Percentiles rank a stretch among this genome's conserved stretches.
Evolutionary conservation across 345 rosid genomes (phyloP).

Genomic region (Angophora floribunda): DNA sequence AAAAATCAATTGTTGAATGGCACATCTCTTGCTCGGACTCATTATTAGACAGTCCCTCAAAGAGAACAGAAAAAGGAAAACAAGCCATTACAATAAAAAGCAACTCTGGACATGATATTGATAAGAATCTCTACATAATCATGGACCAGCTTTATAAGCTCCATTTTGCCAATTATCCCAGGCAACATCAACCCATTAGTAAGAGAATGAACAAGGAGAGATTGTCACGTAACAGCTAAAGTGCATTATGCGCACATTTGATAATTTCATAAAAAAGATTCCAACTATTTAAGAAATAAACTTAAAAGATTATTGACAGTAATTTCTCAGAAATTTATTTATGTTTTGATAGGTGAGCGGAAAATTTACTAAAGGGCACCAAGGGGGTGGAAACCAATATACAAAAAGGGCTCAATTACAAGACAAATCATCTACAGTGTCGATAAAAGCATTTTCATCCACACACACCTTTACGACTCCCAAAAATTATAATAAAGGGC

Average conservation of each 20-base stretch:
- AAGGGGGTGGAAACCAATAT: not conserved
- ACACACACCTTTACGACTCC: not conserved
- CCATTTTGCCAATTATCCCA: not conserved
- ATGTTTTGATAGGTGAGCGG: not conserved
- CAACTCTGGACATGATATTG: not conserved
- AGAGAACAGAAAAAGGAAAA: not conserved
- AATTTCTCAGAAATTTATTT: not conserved
- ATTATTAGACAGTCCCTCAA: not conserved
- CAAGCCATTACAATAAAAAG: not conserved
- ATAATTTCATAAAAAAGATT: not conserved
- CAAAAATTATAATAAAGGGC: not conserved
- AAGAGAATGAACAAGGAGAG: not conserved
- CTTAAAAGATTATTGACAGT: not conserved
- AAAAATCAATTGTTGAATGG: not conserved
- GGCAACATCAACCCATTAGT: not conserved
- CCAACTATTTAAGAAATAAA: not conserved
- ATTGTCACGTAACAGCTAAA: not conserved
- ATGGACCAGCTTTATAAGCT: not conserved
- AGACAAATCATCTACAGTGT: not conserved
- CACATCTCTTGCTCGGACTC: not conserved
- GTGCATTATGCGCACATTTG: not conserved
- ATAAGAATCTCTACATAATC: not conserved
- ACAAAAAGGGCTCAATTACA: not conserved
- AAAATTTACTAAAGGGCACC: not conserved
- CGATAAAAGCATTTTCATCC: not conserved